Conservation (phyloP, 768 basidiomycete genomes). For the Pisolithus marmoratus region DNA sequence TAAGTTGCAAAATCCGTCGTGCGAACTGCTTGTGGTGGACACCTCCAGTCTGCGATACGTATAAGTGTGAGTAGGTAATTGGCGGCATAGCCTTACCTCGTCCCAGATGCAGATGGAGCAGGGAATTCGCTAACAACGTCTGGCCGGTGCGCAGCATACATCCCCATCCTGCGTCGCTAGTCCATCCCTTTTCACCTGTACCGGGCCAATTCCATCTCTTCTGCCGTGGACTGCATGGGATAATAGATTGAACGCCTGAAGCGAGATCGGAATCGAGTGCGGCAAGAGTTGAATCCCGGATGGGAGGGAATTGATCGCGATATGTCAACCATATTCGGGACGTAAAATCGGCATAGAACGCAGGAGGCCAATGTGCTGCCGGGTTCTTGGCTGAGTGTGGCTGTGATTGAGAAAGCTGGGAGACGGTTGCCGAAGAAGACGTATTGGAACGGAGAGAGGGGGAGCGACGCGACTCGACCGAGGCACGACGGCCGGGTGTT, state of each 20-base stretch:
- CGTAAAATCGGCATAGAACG: constrained; percentile 86
- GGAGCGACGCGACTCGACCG: constrained; percentile 35
- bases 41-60: constrained; percentile 67
- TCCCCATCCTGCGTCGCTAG: constrained; percentile 84
- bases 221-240: constrained; percentile 37
- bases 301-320: constrained; percentile 79
- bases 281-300: constrained; percentile 55
- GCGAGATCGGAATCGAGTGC: constrained; percentile 35
- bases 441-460: constrained; percentile 42
- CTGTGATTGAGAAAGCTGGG: constrained; percentile 34
- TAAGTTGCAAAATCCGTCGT: constrained; percentile 77
- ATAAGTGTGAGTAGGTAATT: constrained; percentile 7
- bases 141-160: constrained; percentile 91
- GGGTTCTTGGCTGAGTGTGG: constrained; percentile 26
- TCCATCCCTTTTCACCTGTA: constrained; percentile 71
- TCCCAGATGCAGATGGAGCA: constrained; percentile 72
- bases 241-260: constrained; percentile 27
- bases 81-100: constrained; percentile 42
- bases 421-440: constrained; percentile 33
- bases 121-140: constrained; percentile 72
- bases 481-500: constrained; percentile 32
- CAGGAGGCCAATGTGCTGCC: constrained; percentile 61
- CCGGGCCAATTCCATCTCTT: constrained; percentile 61
- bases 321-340: constrained; percentile 91
- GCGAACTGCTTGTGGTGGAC: constrained; percentile 55